phyloP scores from a whole-genome alignment of 768 basidiomycete species.

The Coprinopsis cinerea region DNA sequence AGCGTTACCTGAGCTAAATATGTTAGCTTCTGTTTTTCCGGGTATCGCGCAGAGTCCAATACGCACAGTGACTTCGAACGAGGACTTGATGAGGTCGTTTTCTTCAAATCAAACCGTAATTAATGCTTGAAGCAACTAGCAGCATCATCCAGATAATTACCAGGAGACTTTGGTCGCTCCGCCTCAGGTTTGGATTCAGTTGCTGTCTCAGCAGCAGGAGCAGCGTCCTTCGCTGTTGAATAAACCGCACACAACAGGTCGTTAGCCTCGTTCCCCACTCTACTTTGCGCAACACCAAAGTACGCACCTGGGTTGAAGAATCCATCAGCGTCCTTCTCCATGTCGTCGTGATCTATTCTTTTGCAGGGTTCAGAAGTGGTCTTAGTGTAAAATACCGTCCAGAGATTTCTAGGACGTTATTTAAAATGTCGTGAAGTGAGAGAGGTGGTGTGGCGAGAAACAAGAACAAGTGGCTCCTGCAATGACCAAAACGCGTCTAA shows the following conservation, averaged over 20 bases:
- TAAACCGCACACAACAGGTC: neutral
- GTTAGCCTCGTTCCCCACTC: slow-evolving; percentile 4
- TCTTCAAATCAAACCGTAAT: slow-evolving; percentile 16
- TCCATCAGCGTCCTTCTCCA: slow-evolving; percentile 77
- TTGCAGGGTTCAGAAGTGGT: no score
- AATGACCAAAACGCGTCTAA: no score
- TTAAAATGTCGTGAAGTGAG: no score
- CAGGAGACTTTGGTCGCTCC: slow-evolving; percentile 13
- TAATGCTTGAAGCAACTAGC: neutral
- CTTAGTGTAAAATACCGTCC: no score
- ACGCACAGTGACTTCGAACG: slow-evolving; percentile 76
- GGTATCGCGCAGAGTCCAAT: neutral
- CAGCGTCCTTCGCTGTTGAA: slow-evolving; percentile 1
- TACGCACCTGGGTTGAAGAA: slow-evolving; percentile 61
- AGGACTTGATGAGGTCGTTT: slow-evolving; percentile 69
- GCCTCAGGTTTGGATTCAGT: slow-evolving; percentile 16
- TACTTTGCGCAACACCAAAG: neutral
- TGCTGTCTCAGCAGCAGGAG: slow-evolving; percentile 22
- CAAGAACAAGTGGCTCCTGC: no score
- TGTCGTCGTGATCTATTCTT: slow-evolving; percentile 12
- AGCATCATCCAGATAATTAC: neutral
- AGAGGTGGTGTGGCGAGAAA: no score
- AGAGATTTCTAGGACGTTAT: no score
- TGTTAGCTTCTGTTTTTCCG: slow-evolving; percentile 6
- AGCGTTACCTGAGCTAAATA: slow-evolving; percentile 93